Evolutionary conservation across 2,329 filamentous ascomycete species (phyloP).

Genomic region (Canariomyces notabilis): DNA sequence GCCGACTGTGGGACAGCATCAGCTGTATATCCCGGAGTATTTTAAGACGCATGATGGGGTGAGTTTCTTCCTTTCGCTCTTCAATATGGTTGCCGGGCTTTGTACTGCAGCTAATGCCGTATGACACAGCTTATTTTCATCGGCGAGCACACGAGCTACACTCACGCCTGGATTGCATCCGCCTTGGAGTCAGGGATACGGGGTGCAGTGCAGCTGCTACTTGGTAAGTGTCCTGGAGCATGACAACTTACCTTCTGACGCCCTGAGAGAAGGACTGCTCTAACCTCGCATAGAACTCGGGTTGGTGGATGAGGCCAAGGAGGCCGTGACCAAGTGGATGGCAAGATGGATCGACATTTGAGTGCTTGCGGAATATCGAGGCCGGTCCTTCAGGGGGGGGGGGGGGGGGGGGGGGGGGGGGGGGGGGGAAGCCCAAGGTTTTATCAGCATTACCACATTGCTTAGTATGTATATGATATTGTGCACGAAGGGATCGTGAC

Average conservation of each 20-base stretch:
- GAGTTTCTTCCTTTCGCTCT: slow-evolving; percentile 16
- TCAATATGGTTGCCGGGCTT: not conserved
- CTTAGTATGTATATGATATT: no score
- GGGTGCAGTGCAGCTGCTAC: slow-evolving; percentile 58
- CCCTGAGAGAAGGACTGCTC: not conserved
- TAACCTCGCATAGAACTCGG: slow-evolving; percentile 44
- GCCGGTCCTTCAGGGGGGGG: no score
- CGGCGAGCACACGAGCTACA: slow-evolving; percentile 65
- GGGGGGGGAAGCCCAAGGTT: no score
- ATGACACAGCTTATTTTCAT: slow-evolving; percentile 61
- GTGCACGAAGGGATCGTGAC: no score
- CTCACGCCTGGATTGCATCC: slow-evolving; percentile 65
- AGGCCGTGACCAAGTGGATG: slow-evolving; percentile 61
- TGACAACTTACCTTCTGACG: no score
- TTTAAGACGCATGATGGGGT: slow-evolving; percentile 62
- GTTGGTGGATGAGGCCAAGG: slow-evolving; percentile 65
- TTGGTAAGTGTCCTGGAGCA: slow-evolving; percentile 36
- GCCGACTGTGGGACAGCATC: slow-evolving; percentile 60
- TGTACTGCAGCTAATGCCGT: not conserved
- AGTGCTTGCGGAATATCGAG: no score
- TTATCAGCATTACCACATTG: no score
- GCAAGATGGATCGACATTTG: slow-evolving; percentile 56
- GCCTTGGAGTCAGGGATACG: slow-evolving; percentile 64
- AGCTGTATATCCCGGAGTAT: slow-evolving; percentile 67
- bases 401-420: no score